Evolutionary conservation across 148 eudicot species (phyloP), one percentile per base, ranked within the genome.

Genomic region (Vaccinium vitisidaea): DNA sequence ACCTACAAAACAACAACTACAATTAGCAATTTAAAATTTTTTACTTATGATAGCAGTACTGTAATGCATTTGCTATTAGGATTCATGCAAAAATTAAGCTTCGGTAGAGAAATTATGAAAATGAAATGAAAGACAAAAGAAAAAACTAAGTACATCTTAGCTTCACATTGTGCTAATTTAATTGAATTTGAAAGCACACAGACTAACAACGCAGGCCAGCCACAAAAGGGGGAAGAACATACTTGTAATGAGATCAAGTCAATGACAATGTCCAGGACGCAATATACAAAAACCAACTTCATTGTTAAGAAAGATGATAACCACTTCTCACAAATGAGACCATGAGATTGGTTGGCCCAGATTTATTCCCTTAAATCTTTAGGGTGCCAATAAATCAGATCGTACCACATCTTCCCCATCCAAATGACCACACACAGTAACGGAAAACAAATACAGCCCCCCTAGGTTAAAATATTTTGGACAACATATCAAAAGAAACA

Each of bases 1-100:
- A 97, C 98, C 99, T 94, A 89, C 59, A 87, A 84, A 75, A 75
- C 63, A 53, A n/a, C 48, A 80, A n/a, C 12, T 19, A 25, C 43
- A 86, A 52, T 49, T 67, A 15, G 30, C 46, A 65, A 54, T 75
- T 73, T 77, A 80, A 32, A 52, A 12, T 49, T 30, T 30, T 30
- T 30, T n/a, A 43, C 56, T 55, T 10, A 48, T 58, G 79, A 15
- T 50, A 77, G 69, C 48, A 81, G 23, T 10, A 46, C 16, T 5
- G 21, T 3, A 39, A 53, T 27, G 52, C 82, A 58, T 36, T 58
- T 59, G 59, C 32, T 80, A 3, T 21, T 14, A 23, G 52, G 14
- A 30, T 30, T 54, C 23, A 27, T 14, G 18, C 14, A 32, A 55
- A 54, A 79, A 56, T 13, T 25, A 77, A 69, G 36, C 16, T 49